Percentiles rank a stretch among this genome's conserved stretches.
Conservation (phyloP, 768 basidiomycete species). For the Leccinum subtestaceum region DNA sequence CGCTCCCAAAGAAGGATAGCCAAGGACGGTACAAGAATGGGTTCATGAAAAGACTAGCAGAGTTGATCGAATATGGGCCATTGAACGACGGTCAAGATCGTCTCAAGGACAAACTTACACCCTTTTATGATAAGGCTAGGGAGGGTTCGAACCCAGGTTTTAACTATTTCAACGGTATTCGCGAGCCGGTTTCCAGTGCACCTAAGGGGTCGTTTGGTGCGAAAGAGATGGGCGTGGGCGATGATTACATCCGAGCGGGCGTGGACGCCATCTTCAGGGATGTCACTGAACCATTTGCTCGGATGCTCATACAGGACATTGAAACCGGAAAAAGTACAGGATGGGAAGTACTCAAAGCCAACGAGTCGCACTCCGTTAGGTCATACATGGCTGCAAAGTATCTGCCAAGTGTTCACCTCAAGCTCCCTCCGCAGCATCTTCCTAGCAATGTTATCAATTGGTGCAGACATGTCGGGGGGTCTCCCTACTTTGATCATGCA, state of each 20-base stretch:
- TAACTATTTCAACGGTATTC: constrained; percentile 10
- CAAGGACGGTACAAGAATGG: constrained; percentile 16
- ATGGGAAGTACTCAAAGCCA: constrained; percentile 27
- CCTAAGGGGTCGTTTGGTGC: constrained; percentile 5
- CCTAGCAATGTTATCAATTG: constrained; percentile 29
- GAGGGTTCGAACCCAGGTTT: constrained; percentile 10
- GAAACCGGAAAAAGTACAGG: constrained; percentile 16
- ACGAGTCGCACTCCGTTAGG: constrained; percentile 28
- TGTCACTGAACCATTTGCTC: constrained; percentile 17
- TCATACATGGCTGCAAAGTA: constrained; percentile 23
- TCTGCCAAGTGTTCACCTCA: constrained; percentile 16
- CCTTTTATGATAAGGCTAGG: constrained; percentile 15
- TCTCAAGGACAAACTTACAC: constrained; percentile 21
- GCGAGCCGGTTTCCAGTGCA: neutral
- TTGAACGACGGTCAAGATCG: constrained; percentile 19
- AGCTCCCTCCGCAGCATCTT: constrained; percentile 16
- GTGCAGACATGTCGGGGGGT: neutral
- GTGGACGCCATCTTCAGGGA: constrained; percentile 15
- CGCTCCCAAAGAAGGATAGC: constrained; percentile 15
- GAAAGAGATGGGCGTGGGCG: constrained; percentile 2
- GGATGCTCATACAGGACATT: constrained; percentile 19
- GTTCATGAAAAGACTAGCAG: constrained; percentile 32
- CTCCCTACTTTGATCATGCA: neutral
- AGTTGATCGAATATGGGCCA: constrained; percentile 28
- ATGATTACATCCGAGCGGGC: constrained; percentile 18